A percentile compares a stretch with the other conserved stretches of the same genome.
Conservation (phyloP, 2,329 filamentous ascomycete genomes). For the Colletotrichum sp. region DNA sequence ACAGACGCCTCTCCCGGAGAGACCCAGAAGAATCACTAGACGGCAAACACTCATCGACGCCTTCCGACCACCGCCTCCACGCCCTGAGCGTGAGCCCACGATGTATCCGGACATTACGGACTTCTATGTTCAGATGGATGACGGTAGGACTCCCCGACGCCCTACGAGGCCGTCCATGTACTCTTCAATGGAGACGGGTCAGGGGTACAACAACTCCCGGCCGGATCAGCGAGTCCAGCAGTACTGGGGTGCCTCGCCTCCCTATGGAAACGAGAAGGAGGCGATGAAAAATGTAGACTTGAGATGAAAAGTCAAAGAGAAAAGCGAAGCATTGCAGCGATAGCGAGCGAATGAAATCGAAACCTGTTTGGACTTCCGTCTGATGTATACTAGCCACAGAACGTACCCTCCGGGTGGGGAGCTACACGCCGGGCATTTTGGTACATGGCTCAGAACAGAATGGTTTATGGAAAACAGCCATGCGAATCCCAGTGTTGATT, state of each 20-base stretch:
- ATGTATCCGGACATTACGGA: neutral
- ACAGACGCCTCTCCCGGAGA: neutral
- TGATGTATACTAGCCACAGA: neutral
- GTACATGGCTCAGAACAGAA: neutral
- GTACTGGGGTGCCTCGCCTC: neutral
- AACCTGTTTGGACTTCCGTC: neutral
- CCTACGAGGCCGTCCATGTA: neutral
- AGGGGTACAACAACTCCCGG: neutral
- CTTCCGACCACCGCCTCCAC: neutral
- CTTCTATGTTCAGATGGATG: neutral
- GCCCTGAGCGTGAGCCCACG: neutral
- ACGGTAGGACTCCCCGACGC: neutral
- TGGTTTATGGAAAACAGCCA: neutral
- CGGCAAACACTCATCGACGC: constrained; percentile 18
- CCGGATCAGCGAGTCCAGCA: neutral
- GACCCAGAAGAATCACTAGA: constrained; percentile 15
- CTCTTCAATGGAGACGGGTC: neutral
- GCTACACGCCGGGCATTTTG: neutral
- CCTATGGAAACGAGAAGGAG: neutral
- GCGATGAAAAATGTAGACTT: neutral
- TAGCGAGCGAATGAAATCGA: neutral
- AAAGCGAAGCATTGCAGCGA: neutral
- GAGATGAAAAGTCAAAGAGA: neutral
- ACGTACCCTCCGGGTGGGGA: neutral
- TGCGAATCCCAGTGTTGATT: neutral